Evolutionary conservation across 768 basidiomycete genomes (phyloP).

Genomic region (Auriscalpium vulgare): DNA sequence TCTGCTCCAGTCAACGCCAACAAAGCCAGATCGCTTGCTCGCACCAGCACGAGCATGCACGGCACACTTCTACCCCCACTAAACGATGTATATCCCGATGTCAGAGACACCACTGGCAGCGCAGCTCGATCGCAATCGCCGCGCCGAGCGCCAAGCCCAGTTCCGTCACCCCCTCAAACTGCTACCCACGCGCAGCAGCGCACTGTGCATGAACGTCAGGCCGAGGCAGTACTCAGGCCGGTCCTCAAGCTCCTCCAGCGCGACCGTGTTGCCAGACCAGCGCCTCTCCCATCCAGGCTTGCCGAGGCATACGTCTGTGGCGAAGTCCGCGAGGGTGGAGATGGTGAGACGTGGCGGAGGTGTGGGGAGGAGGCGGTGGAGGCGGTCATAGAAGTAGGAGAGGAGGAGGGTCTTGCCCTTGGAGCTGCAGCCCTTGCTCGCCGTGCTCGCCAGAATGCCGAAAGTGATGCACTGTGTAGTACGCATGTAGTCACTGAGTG

Average conservation of each 20-base stretch:
- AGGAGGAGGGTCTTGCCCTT: conserved; percentile 81
- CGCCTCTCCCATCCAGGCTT: conserved; percentile 45
- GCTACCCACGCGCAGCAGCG: conserved; percentile 82
- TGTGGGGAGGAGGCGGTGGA: conserved; percentile 60
- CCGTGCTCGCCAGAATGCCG: no score
- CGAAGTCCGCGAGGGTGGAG: conserved; percentile 53
- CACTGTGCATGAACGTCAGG: conserved; percentile 93
- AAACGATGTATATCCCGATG: no score
- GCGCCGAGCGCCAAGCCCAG: conserved; percentile 92
- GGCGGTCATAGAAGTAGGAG: conserved; percentile 97
- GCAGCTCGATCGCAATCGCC: conserved; percentile 61
- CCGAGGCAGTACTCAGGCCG: conserved; percentile 95
- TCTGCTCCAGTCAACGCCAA: no score
- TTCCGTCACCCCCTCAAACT: conserved; percentile 83
- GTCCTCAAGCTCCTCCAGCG: conserved; percentile 63
- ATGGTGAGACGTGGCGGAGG: conserved; percentile 27
- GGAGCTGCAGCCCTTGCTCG: no score
- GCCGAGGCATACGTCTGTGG: conserved; percentile 68
- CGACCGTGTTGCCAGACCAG: conserved; percentile 37
- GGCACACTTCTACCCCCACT: no score
- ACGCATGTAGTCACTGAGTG: no score
- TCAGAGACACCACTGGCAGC: no score
- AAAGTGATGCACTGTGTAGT: no score
- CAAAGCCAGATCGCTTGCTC: no score
- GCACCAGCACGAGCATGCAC: no score